Percentiles rank a stretch among this genome's conserved stretches.
Conservation (phyloP, 2,329 filamentous ascomycete species). For the Stachybotrys elegans region DNA sequence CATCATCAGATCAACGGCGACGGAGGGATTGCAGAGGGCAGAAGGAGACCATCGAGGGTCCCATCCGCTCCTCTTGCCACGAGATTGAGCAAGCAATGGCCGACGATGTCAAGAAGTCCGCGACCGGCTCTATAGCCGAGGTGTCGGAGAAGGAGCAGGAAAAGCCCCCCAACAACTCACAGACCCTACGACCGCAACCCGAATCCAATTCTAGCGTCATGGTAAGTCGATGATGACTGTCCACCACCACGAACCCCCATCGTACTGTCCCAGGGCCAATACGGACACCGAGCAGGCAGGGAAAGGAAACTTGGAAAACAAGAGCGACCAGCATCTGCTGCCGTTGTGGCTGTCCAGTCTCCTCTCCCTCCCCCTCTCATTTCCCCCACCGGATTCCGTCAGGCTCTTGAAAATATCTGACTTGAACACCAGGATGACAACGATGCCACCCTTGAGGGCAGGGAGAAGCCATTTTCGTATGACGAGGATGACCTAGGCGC, state of each 20-base stretch:
- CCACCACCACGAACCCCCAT: too few species aligned
- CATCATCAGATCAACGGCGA: too few species aligned
- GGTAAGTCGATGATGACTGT: too few species aligned
- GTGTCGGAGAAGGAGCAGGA: not conserved
- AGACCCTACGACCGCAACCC: not conserved
- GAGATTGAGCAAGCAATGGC: not conserved
- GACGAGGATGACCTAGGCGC: slow-evolving; percentile 28
- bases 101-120: not conserved
- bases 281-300: too few species aligned
- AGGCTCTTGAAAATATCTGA: not conserved
- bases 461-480: slow-evolving; percentile 29
- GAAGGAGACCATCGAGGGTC: not conserved
- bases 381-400: not conserved
- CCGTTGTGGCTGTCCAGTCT: not conserved
- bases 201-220: not conserved
- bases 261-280: too few species aligned
- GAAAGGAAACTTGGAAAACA: too few species aligned
- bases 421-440: not conserved
- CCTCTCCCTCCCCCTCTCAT: not conserved
- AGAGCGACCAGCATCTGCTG: too few species aligned
- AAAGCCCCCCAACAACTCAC: not conserved
- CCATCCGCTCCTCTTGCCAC: not conserved
- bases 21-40: too few species aligned
- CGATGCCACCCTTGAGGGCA: not conserved
- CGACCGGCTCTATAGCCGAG: not conserved